These are phyloP conservation scores for Chytridiales sp. DNA, from an alignment of 371 early-diverging fungal species.

Conservation along the genomic window DNA sequence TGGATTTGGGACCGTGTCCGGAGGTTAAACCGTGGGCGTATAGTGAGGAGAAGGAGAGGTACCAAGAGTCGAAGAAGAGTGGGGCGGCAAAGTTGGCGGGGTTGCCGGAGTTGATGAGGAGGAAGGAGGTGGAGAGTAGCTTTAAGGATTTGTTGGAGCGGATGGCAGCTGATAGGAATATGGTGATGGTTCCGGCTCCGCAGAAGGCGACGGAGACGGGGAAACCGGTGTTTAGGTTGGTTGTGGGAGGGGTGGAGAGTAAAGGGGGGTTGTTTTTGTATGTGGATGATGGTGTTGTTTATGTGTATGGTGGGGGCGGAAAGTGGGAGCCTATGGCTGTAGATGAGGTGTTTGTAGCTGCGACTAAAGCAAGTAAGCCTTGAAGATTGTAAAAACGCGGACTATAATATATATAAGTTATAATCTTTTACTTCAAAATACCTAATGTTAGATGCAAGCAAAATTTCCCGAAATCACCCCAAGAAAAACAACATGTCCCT, in stretches of 20 bases:
- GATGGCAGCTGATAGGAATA: slow-evolving; percentile 40
- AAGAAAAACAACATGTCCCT: too few species aligned
- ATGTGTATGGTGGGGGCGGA: slow-evolving; percentile 27
- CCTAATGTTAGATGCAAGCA: too few species aligned
- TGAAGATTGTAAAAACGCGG: slow-evolving; percentile 9
- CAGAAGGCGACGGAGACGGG: slow-evolving; percentile 44
- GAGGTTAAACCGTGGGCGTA: slow-evolving; percentile 25
- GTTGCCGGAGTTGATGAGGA: slow-evolving; percentile 22
- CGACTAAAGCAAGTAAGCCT: slow-evolving; percentile 23
- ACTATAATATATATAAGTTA: too few species aligned
- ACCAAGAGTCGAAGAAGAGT: slow-evolving; percentile 3
- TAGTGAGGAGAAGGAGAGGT: not conserved
- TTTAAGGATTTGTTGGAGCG: slow-evolving; percentile 54
- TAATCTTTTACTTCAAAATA: too few species aligned
- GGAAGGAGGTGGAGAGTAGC: slow-evolving; percentile 28
- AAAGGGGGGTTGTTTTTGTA: slow-evolving; percentile 32
- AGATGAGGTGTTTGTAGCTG: slow-evolving; percentile 33
- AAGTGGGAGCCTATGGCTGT: slow-evolving; percentile 31
- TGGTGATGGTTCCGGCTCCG: slow-evolving; percentile 47
- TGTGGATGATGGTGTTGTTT: slow-evolving; percentile 48
- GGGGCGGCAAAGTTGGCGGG: slow-evolving; percentile 4
- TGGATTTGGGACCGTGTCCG: slow-evolving; percentile 20
- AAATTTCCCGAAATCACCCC: too few species aligned
- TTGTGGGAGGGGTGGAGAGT: slow-evolving; percentile 4
- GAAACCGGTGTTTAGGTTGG: slow-evolving; percentile 51